These are phyloP conservation scores for Pseudocercospora fuligena DNA, from an alignment of 2,329 filamentous ascomycete genomes.

Conservation along the genomic window DNA sequence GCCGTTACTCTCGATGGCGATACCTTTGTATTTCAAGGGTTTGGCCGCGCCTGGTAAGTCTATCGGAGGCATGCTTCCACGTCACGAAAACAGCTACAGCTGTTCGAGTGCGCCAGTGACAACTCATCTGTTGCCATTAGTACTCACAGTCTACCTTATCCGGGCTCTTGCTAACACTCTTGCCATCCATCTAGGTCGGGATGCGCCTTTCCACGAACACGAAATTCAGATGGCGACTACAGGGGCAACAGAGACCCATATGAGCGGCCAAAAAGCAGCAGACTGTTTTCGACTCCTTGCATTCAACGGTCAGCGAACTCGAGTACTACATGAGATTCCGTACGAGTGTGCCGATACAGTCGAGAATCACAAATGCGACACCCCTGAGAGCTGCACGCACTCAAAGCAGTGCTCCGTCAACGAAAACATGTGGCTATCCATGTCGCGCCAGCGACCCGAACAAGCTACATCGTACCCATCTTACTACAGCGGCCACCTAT, in stretches of 20 bases:
- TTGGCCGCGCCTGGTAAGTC: neutral
- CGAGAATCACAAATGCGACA: neutral
- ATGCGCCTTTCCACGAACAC: conserved; percentile 8
- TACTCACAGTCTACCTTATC: neutral
- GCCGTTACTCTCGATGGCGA: neutral
- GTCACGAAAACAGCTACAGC: neutral
- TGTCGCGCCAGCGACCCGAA: neutral
- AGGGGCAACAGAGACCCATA: neutral
- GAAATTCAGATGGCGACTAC: neutral
- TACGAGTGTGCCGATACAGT: neutral
- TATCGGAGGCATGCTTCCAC: neutral
- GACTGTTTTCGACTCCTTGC: neutral
- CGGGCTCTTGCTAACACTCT: neutral
- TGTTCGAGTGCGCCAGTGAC: neutral
- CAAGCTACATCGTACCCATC: neutral
- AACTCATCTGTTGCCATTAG: no score
- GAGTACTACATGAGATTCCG: neutral
- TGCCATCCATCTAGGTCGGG: neutral
- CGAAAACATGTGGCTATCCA: neutral
- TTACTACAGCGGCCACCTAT: neutral
- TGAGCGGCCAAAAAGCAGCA: neutral
- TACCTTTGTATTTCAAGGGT: conserved; percentile 3
- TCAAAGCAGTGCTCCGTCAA: neutral
- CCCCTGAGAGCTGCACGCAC: neutral
- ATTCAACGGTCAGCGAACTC: neutral